Conservation (phyloP, 2,329 filamentous ascomycete species). For the Pseudogymnoascus sp. region DNA sequence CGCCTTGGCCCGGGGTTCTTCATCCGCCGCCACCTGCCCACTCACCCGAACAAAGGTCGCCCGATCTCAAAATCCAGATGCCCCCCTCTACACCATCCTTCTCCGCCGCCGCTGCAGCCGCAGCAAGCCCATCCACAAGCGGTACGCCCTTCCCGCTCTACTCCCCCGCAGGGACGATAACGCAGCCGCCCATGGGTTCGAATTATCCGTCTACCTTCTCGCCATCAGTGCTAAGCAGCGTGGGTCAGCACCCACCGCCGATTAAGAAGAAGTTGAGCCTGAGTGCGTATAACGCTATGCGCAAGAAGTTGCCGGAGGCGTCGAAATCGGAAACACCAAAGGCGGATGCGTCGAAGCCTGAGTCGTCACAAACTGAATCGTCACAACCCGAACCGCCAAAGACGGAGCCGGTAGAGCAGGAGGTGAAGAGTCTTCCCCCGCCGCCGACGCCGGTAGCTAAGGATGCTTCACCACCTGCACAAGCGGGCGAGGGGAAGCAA, state of each 20-base stretch:
- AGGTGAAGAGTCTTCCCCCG: neutral
- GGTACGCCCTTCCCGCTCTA: constrained; percentile 25
- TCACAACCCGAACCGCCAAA: neutral
- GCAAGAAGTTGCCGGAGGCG: constrained; percentile 29
- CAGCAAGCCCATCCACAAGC: constrained; percentile 14
- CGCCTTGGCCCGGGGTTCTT: constrained; percentile 22
- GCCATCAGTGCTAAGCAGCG: constrained; percentile 36
- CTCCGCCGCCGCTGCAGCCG: constrained; percentile 32
- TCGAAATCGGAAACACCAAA: constrained; percentile 4
- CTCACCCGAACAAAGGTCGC: constrained; percentile 16
- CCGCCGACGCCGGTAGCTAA: neutral
- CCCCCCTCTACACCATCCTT: constrained; percentile 47
- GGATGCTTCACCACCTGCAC: neutral
- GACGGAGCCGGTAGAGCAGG: neutral
- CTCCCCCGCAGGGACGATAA: constrained; percentile 38
- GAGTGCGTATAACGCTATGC: constrained; percentile 56
- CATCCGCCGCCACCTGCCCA: neutral
- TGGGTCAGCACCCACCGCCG: constrained; percentile 47
- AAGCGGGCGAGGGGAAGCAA: neutral
- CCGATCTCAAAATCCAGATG: constrained; percentile 41
- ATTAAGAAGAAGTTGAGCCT: constrained; percentile 61
- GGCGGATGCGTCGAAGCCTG: constrained; percentile 14
- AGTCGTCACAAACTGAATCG: neutral
- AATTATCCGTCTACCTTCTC: constrained; percentile 38
- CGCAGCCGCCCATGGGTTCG: constrained; percentile 45